Conservation (phyloP, 2,329 filamentous ascomycete species). For the Claviceps purpurea region DNA sequence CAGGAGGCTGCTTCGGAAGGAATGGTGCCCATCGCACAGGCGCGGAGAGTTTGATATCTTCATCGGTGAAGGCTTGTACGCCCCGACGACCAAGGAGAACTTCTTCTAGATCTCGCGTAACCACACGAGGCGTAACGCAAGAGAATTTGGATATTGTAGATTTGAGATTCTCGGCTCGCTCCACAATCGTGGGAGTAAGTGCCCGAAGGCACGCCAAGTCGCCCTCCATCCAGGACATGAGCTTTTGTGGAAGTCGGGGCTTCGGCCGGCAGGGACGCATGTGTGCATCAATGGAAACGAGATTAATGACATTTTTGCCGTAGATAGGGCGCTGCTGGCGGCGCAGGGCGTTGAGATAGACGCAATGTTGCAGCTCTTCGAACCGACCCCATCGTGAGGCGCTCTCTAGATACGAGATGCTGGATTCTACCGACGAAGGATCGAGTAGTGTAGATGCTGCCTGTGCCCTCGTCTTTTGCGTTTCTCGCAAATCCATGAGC, state of each 20-base stretch:
- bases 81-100: conserved; percentile 51
- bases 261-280: conserved; percentile 45
- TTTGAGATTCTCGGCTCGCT: conserved; percentile 60
- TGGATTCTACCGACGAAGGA: conserved; percentile 53
- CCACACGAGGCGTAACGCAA: conserved; percentile 80
- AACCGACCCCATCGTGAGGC: conserved; percentile 54
- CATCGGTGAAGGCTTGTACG: conserved; percentile 41
- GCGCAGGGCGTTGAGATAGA: conserved; percentile 69
- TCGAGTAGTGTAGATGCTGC: conserved; percentile 42
- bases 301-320: conserved; percentile 63
- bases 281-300: conserved; percentile 51
- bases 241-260: conserved; percentile 45
- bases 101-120: conserved; percentile 62
- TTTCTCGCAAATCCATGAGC: conserved; percentile 57
- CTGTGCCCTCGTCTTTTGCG: conserved; percentile 50
- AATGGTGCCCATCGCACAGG: conserved; percentile 43
- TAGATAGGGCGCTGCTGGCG: conserved; percentile 73
- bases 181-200: conserved; percentile 61
- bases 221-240: conserved; percentile 64
- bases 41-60: conserved; percentile 43
- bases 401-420: conserved; percentile 60
- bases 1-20: conserved; percentile 39
- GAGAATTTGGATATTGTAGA: conserved; percentile 74
- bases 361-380: conserved; percentile 66
- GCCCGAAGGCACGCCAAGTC: conserved; percentile 49